Evolutionary conservation across 1,284 basidiomycete genomes (phyloP).

Genomic region (Inonotus hispidus): DNA sequence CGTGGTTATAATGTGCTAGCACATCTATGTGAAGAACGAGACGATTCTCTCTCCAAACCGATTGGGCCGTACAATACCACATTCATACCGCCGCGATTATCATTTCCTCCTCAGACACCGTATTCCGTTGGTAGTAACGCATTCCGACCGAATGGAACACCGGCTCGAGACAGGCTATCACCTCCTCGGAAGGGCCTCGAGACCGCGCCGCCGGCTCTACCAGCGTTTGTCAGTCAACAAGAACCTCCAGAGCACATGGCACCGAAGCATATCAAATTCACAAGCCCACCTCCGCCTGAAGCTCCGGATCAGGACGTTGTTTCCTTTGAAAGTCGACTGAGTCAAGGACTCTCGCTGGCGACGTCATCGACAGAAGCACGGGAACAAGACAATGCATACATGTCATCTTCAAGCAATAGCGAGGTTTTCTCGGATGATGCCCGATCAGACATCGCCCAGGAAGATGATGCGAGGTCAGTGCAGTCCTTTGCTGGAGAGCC

Average conservation of each 20-base stretch:
- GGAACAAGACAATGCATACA: constrained; percentile 34
- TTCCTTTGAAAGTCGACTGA: constrained; percentile 61
- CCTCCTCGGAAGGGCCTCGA: constrained; percentile 34
- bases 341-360: constrained; percentile 57
- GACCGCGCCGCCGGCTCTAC: neutral
- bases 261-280: constrained; percentile 70
- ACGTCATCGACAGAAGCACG: constrained; percentile 57
- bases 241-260: constrained; percentile 71
- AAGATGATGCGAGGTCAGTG: constrained; percentile 63
- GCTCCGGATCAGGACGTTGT: constrained; percentile 61
- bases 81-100: constrained; percentile 47
- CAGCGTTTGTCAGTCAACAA: constrained; percentile 32
- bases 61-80: constrained; percentile 35
- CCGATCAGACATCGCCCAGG: constrained; percentile 48
- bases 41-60: constrained; percentile 45
- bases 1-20: constrained; percentile 77
- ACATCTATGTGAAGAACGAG: constrained; percentile 78
- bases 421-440: constrained; percentile 53
- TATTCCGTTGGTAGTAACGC: constrained; percentile 60
- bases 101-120: constrained; percentile 61
- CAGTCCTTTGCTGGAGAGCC: constrained; percentile 50
- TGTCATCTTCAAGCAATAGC: constrained; percentile 53
- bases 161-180: constrained; percentile 42
- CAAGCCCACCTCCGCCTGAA: constrained; percentile 74
- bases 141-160: constrained; percentile 43